Percentiles rank a stretch among this genome's conserved stretches.
Evolutionary conservation across 1,284 basidiomycete genomes (phyloP).

Genomic region (Puccinia sorghi): DNA sequence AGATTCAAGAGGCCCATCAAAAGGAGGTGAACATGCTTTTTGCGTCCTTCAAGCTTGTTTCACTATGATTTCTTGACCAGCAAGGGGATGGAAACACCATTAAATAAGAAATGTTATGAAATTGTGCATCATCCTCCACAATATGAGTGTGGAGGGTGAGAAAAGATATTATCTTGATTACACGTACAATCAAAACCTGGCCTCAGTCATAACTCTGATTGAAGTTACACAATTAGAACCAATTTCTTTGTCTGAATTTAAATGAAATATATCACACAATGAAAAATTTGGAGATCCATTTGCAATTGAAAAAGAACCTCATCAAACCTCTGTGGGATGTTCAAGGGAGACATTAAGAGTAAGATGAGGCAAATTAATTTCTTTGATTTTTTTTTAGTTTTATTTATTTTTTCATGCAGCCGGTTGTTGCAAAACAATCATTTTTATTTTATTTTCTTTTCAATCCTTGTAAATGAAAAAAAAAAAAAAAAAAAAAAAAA

Average conservation of each 20-base stretch:
- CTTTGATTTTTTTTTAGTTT: too few relatives aligned
- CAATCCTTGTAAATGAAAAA: too few relatives aligned
- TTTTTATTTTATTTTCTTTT: too few relatives aligned
- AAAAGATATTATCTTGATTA: neutral
- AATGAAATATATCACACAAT: neutral
- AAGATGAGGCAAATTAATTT: too few relatives aligned
- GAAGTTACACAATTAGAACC: neutral
- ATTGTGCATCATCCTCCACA: too few relatives aligned
- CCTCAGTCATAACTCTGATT: neutral
- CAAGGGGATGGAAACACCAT: neutral
- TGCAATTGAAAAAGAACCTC: neutral
- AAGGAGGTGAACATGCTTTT: neutral
- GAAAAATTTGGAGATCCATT: neutral
- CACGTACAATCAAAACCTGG: neutral
- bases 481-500: too few relatives aligned
- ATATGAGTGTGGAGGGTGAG: neutral
- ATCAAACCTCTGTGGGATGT: constrained; percentile 2
- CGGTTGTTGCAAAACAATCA: too few relatives aligned
- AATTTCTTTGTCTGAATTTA: neutral
- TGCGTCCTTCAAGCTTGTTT: neutral
- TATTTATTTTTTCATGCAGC: too few relatives aligned
- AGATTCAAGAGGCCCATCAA: neutral
- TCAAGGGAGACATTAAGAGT: too few relatives aligned
- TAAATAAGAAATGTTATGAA: too few relatives aligned
- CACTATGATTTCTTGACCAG: neutral